Evolutionary conservation across 495 filamentous ascomycete species (phyloP).

Genomic region (Penicillium bialowiezense): DNA sequence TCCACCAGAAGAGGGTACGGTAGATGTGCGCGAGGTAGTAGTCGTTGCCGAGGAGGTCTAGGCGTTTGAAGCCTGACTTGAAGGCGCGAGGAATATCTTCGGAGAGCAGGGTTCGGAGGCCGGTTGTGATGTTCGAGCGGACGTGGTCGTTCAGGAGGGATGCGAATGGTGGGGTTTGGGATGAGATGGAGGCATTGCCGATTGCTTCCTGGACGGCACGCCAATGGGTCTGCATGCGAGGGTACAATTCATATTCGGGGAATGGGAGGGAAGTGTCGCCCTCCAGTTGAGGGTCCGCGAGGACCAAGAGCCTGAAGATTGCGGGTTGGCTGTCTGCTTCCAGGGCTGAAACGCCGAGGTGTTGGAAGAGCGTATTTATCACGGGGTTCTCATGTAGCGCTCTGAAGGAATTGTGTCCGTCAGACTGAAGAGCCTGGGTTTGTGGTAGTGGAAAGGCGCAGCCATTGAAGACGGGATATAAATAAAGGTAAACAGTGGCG

Average conservation of each 20-base stretch:
- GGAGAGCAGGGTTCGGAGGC: constrained; percentile 49
- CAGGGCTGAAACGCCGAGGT: constrained; percentile 30
- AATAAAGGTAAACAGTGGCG: constrained; percentile 75
- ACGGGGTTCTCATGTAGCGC: constrained; percentile 29
- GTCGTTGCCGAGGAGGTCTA: constrained; percentile 92
- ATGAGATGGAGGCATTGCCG: constrained; percentile 10
- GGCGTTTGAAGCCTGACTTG: constrained; percentile 64
- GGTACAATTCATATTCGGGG: constrained; percentile 56
- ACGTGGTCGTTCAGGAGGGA: constrained; percentile 20
- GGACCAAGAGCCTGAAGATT: constrained; percentile 82
- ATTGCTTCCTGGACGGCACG: constrained; percentile 28
- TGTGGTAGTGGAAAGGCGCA: constrained; percentile 76
- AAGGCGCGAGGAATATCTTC: constrained; percentile 64
- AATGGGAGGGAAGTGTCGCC: constrained; percentile 79
- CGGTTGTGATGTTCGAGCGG: constrained; percentile 42
- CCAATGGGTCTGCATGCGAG: constrained; percentile 55
- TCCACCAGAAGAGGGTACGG: constrained; percentile 77
- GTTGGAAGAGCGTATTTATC: constrained; percentile 47
- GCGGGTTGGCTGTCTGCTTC: constrained; percentile 30
- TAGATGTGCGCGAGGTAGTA: constrained; percentile 93
- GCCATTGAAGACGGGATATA: constrained; percentile 77
- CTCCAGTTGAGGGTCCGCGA: constrained; percentile 94
- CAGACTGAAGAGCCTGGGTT: neutral
- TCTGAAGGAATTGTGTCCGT: neutral
- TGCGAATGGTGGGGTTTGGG: constrained; percentile 13